Base-by-base conservation (phyloP, 176 grass and related monocot species). In the Bonia amplexicaulis region DNA sequence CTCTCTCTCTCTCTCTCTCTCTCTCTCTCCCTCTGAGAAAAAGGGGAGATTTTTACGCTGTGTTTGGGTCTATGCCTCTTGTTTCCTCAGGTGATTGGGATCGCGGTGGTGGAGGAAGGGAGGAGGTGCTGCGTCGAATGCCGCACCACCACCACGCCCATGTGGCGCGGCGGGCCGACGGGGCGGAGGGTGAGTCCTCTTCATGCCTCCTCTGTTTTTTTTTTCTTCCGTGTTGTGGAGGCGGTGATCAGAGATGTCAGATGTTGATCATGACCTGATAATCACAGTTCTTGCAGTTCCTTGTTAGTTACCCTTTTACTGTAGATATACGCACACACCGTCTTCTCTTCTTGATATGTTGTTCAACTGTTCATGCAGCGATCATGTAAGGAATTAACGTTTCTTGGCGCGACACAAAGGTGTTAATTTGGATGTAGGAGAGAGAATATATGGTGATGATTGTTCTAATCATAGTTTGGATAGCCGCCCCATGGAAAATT, bases 81-180 rank as follows among this genome's bases (percentile, higher is more conserved):
- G 7, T 23, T 75, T 12, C 53, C 35, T 76, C 84, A 89, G 88
- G 73, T 81, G 81, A 68, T 82, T 66, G 77, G 66, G 82, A 62
- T 85, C 41, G 66, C 63, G 1, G 33, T 64, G 70, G 33, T 12
- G 71, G 91, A 71, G 39, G 61, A 9, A 49, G 89, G 90, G 62
- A 70, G 84, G 71, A 89, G 77, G 64, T 86, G 85, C 79, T 97
- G 94, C 80, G 88, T 93, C 39, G 88, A 92, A 83, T 97, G 94
- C 89, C 85, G 88, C 75, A 88, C 94, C 74, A 97, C 94, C 77
- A 78, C 86, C 39, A 93, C 94, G 52, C 91, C 94, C 65, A 93
- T 97, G 59, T 97, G 94, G 94, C 74, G 94, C 84, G 83, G 94
- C 79, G 91, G 94, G 2, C 94, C 94, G 25, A 90, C 87, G 25